phyloP scores from a whole-genome alignment of 768 basidiomycete species.

The Lyophyllum decastes region DNA sequence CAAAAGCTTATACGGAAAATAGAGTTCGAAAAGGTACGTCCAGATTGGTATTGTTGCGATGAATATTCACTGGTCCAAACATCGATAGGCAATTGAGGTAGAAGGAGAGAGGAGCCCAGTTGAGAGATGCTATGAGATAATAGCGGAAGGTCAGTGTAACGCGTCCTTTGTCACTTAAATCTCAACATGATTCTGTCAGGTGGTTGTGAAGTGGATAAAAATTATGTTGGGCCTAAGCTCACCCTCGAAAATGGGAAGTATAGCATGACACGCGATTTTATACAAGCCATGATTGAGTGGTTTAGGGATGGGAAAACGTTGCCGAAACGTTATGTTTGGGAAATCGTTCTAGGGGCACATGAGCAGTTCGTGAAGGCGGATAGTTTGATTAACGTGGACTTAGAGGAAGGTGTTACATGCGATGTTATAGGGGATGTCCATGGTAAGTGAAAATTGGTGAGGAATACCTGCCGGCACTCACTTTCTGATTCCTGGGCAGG shows the following conservation, averaged over 20 bases:
- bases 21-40: conserved; percentile 86
- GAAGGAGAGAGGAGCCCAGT: conserved; percentile 86
- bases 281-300: conserved; percentile 84
- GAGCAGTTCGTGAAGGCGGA: conserved; percentile 74
- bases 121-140: conserved; percentile 75
- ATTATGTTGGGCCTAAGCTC: conserved; percentile 78
- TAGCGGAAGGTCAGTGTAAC: conserved; percentile 61
- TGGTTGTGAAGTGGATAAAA: conserved; percentile 74
- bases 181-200: conserved; percentile 39
- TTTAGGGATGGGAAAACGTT: conserved; percentile 96
- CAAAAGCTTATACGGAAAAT: conserved; percentile 89
- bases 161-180: background rate
- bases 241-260: conserved; percentile 64
- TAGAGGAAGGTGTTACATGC: conserved; percentile 78
- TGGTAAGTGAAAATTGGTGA: conserved; percentile 45
- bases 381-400: conserved; percentile 73
- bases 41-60: background rate
- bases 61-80: background rate
- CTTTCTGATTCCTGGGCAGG: conserved; percentile 44
- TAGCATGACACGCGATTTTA: conserved; percentile 74
- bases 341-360: conserved; percentile 89
- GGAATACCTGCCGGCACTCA: background rate
- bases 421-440: conserved; percentile 98
- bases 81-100: conserved; percentile 79
- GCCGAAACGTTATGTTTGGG: conserved; percentile 90